A percentile compares a stretch with the other conserved stretches of the same genome.
Conservation (phyloP, 257 asterid species). For the Gentiana macrophylla region DNA sequence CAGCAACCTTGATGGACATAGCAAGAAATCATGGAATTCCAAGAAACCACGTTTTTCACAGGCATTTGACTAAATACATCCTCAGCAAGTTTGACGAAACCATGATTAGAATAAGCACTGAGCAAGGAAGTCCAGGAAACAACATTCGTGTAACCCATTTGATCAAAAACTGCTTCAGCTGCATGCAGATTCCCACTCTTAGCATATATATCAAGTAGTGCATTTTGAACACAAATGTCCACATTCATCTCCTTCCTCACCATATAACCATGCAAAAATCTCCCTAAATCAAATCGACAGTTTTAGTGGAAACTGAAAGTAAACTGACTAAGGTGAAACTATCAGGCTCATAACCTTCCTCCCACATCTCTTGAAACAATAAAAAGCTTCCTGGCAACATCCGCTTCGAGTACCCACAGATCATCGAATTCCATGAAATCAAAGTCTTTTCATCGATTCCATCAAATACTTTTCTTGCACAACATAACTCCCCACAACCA, state of each 20-base stretch:
- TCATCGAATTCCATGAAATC: constrained; percentile 53
- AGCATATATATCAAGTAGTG: constrained; percentile 17
- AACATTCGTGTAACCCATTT: constrained; percentile 19
- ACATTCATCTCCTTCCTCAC: constrained; percentile 9
- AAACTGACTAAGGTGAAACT: constrained; percentile 43
- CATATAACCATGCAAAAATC: constrained; percentile 37
- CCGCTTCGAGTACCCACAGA: constrained; percentile 35
- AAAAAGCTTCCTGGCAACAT: constrained; percentile 16
- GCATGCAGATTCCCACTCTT: constrained; percentile 7
- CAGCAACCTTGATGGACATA: constrained; percentile 12
- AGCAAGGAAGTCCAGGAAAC: constrained; percentile 68
- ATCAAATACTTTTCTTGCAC: constrained; percentile 30
- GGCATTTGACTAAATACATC: constrained; percentile 37
- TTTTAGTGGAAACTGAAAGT: constrained; percentile 34
- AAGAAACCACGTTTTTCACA: constrained; percentile 24
- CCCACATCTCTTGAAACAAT: constrained; percentile 32
- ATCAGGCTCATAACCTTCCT: constrained; percentile 42
- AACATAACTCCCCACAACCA: constrained; percentile 4
- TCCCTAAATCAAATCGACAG: constrained; percentile 27
- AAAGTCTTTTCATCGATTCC: constrained; percentile 41
- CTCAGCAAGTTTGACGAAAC: constrained; percentile 30
- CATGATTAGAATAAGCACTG: constrained; percentile 45
- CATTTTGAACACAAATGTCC: constrained; percentile 20
- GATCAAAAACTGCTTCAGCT: constrained; percentile 9
- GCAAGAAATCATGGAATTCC: constrained; percentile 20